A percentile compares a stretch with the other conserved stretches of the same genome.
These are phyloP conservation scores for Durusdinium trenchii DNA, from an alignment of 73 alveolate genomes.

Conservation along the genomic window DNA sequence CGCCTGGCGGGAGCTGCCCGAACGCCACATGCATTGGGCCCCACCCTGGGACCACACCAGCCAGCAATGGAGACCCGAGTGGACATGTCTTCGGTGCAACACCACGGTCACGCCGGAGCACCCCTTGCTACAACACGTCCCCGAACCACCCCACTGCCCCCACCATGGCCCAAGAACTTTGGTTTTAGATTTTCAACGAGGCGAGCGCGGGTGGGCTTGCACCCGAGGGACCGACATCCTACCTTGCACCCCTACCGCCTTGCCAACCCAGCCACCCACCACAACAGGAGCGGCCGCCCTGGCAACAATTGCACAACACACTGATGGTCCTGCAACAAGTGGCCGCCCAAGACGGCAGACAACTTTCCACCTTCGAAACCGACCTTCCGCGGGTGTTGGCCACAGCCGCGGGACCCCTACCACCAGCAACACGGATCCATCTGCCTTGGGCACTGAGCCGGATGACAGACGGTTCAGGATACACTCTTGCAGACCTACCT, in stretches of 20 bases:
- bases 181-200: neutral
- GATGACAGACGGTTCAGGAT: neutral
- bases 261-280: neutral
- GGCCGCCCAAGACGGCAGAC: neutral
- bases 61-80: neutral
- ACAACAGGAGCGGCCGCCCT: neutral
- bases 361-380: neutral
- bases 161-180: neutral
- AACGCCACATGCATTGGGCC: neutral
- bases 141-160: neutral
- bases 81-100: slow-evolving; percentile 12
- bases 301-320: neutral
- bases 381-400: neutral
- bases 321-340: neutral
- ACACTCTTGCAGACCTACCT: neutral
- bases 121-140: slow-evolving; percentile 10
- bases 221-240: neutral
- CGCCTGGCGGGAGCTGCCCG: neutral
- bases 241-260: neutral
- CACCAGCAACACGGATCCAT: neutral
- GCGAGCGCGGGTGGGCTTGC: slow-evolving; percentile 28
- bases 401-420: neutral
- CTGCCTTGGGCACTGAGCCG: neutral
- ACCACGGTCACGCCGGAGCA: neutral
- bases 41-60: neutral